Base-by-base conservation (phyloP, 805 yeast species). In the Wickerhamia fluorescens region DNA sequence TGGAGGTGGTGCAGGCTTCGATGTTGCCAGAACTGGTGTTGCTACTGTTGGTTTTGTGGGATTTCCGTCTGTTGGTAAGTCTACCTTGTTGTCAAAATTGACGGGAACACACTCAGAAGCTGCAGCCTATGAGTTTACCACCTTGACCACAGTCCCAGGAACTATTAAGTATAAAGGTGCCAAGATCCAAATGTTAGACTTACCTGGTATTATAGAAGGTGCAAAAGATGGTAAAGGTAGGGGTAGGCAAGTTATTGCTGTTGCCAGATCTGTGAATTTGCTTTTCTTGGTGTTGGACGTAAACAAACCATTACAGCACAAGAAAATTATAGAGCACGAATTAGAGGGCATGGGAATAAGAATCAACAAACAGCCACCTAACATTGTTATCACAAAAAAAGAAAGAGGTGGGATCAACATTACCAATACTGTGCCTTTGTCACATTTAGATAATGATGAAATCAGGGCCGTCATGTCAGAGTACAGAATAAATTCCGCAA, bases 21-120 rank as follows among this genome's bases (percentile, higher is more conserved):
- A 92, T 63, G 97, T 92, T 25, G 95, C 95, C n/a, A 76, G 96
- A 56, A 89, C 96, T 0, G 99, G 99, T 60, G 96, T 85, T 9
- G 96, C 96, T 3, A 76, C 95, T 6, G 94, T 92, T 29, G 99
- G 98, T 7, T 92, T 88, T 53, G 95, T 92, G 24, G 99, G 99
- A 3, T 92, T 92, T 53, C 99, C 99, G 1, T 88, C 97, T 1
- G 98, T 92, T 3, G 92, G 92, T 18, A 83, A 83, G 48, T 76
- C 85, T 6, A 92, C 99, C 1, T 61, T 92, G 35, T 70, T 92
- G 42, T 76, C 85, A 16, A 82, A 85, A 55, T 63, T 92, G 28
- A 92, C 98, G 0, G 97, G 98, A 39, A 88, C 96, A 3, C 94
- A 86, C 51, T 82, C 95, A 1, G 98, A 89, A 58, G 96, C 81